Conservation (phyloP, 1,139 yeast genomes). For the Debaryomyces sp. region DNA sequence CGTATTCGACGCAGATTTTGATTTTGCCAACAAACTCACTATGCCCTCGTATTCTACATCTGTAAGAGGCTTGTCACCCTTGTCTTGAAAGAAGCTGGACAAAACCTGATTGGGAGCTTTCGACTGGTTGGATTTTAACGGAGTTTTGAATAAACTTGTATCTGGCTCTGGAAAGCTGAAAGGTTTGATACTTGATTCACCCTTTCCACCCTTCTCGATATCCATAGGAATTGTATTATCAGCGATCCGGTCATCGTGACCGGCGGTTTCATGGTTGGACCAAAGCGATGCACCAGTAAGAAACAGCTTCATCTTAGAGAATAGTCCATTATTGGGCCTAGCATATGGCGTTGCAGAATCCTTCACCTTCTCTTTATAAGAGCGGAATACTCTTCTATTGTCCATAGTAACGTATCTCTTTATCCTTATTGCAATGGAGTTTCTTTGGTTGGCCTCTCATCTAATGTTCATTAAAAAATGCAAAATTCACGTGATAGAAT, state of each 20-base stretch:
- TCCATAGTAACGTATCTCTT: constrained; percentile 34
- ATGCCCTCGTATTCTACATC: constrained; percentile 88
- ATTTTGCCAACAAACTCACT: constrained; percentile 50
- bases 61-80: constrained; percentile 75
- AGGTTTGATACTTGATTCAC: constrained; percentile 9
- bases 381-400: constrained; percentile 41
- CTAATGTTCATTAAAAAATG: background rate
- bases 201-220: background rate
- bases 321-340: constrained; percentile 23
- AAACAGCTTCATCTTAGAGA: constrained; percentile 36
- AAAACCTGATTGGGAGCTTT: constrained; percentile 55
- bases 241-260: background rate
- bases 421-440: background rate
- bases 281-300: constrained; percentile 21
- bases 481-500: background rate
- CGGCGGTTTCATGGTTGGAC: background rate
- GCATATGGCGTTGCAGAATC: constrained; percentile 24
- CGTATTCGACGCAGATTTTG: constrained; percentile 17
- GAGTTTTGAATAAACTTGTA: constrained; percentile 9
- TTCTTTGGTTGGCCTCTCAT: background rate
- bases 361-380: constrained; percentile 29
- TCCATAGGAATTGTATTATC: background rate
- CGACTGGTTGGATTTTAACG: constrained; percentile 5
- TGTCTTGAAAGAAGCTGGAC: constrained; percentile 70
- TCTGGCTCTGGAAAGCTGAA: constrained; percentile 18